Conservation (phyloP, 768 basidiomycete species). For the Filobasidium floriforme region DNA sequence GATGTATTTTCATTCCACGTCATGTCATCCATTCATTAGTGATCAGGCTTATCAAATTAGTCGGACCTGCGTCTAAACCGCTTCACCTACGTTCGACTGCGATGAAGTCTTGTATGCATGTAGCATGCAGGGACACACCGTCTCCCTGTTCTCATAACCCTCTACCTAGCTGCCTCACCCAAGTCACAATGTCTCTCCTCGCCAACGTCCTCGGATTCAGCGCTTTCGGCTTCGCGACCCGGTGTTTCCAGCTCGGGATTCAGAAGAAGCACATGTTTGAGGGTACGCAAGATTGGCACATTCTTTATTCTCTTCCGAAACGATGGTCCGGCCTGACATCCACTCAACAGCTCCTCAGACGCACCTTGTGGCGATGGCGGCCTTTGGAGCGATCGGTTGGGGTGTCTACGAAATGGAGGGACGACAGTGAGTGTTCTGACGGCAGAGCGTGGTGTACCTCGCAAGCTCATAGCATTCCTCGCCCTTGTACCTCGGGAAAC, state of each 20-base stretch:
- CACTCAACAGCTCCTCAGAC: conserved; percentile 30
- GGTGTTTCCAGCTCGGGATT: conserved; percentile 80
- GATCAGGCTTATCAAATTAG: too few species aligned
- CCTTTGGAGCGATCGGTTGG: conserved; percentile 37
- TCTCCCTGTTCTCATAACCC: too few species aligned
- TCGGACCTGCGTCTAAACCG: too few species aligned
- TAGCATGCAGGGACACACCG: too few species aligned
- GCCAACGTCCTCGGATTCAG: conserved; percentile 74
- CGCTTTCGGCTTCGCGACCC: conserved; percentile 75
- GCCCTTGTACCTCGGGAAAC: neutral
- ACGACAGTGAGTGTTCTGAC: conserved; percentile 36
- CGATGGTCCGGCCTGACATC: too few species aligned
- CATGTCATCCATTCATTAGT: too few species aligned
- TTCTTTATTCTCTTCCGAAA: neutral
- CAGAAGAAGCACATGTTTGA: conserved; percentile 69
- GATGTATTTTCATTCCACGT: too few species aligned
- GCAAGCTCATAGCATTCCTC: neutral
- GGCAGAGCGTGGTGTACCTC: neutral
- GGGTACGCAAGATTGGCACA: conserved; percentile 50
- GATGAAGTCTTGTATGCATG: too few species aligned
- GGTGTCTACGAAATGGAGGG: conserved; percentile 38
- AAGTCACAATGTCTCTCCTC: conserved; percentile 56
- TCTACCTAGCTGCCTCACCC: too few species aligned
- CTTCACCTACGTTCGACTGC: too few species aligned
- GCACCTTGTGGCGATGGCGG: conserved; percentile 31